Base-by-base conservation (phyloP, 1,284 basidiomycete species). In the Rhodotorula glutinis region DNA sequence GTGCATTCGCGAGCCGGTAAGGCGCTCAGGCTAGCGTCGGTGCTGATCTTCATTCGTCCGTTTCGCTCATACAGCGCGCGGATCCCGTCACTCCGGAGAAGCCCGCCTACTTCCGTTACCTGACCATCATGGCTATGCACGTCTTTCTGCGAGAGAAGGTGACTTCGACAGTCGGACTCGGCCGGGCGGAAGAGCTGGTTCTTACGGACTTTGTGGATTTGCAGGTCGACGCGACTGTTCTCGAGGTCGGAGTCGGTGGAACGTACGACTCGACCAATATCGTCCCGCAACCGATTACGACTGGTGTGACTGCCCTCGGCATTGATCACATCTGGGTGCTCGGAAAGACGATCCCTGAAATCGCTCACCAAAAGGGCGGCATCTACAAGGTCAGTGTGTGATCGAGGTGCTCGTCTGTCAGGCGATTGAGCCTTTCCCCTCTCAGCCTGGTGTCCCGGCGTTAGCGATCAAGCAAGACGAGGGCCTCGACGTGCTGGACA, bases 171-270 rank as follows among this genome's bases (percentile, higher is more conserved):
- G n/a, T 38, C 7, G 0, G 5, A 7, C 5, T 16, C 27, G 49
- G n/a, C n/a, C 27, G 13, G 19, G 10, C 46, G 3, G 4, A 21
- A 47, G 4, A 9, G 4, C 44, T 29, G n/a, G n/a, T 8, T 30
- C 27, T 40, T n/a, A 43, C 30, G 33, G 33, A 38, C 33, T n/a
- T n/a, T n/a, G n/a, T n/a, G n/a, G n/a, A n/a, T n/a, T 38, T 1
- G 21, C 75, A 85, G 80, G 87, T 90, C 23, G 87, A 92, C 74
- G 93, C 92, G 7, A 93, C 94, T 1, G 86, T 99, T 53, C 84
- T 99, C 41, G 96, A 99, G 83, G 96, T 98, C 46, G 96, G 96
- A 21, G 90, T 99, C 27, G 96, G 96, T 23, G 96, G 96, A 27
- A 84, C 86, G 30, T 93, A 91, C 77, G 96, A 99, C 78, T 92